Conservation (phyloP, 2,329 filamentous ascomycete genomes). For the Teratosphaeria viscida region DNA sequence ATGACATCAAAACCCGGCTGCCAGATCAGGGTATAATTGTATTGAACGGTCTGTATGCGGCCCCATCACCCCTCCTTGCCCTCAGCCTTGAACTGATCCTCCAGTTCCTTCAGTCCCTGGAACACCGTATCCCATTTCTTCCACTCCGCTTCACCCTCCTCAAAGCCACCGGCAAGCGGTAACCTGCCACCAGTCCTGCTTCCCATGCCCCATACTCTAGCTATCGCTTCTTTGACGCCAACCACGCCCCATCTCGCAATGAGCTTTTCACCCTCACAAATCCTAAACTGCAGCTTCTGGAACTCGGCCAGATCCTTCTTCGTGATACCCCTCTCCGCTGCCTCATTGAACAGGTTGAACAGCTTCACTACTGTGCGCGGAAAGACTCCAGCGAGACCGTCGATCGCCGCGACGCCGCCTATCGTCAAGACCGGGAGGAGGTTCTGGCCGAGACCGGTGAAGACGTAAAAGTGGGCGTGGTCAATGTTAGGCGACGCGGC, state of each 20-base stretch:
- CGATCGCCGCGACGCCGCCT: conserved; percentile 55
- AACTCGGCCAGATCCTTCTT: conserved; percentile 39
- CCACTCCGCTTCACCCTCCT: conserved; percentile 49
- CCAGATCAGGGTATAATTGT: neutral
- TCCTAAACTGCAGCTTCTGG: conserved; percentile 48
- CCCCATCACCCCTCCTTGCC: conserved; percentile 6
- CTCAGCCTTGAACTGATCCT: conserved; percentile 26
- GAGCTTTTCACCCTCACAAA: conserved; percentile 52
- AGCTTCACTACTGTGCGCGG: conserved; percentile 51
- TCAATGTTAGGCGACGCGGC: conserved; percentile 50
- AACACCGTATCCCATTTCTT: conserved; percentile 40
- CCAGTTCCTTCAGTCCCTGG: conserved; percentile 35
- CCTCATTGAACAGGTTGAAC: conserved; percentile 39
- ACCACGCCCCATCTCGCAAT: conserved; percentile 51
- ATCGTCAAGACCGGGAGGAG: conserved; percentile 52
- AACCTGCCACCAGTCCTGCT: conserved; percentile 49
- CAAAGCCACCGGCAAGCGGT: conserved; percentile 48
- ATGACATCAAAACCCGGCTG: neutral
- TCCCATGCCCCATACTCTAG: conserved; percentile 49
- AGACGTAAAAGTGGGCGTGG: conserved; percentile 48
- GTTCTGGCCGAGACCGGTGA: conserved; percentile 56
- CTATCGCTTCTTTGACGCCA: conserved; percentile 55
- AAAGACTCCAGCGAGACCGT: conserved; percentile 55
- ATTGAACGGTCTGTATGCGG: neutral
- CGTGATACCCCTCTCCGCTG: conserved; percentile 30